A percentile compares a stretch with the other conserved stretches of the same genome.
Evolutionary conservation across 1,284 basidiomycete genomes (phyloP).

Genomic region (Tremellales sp.): DNA sequence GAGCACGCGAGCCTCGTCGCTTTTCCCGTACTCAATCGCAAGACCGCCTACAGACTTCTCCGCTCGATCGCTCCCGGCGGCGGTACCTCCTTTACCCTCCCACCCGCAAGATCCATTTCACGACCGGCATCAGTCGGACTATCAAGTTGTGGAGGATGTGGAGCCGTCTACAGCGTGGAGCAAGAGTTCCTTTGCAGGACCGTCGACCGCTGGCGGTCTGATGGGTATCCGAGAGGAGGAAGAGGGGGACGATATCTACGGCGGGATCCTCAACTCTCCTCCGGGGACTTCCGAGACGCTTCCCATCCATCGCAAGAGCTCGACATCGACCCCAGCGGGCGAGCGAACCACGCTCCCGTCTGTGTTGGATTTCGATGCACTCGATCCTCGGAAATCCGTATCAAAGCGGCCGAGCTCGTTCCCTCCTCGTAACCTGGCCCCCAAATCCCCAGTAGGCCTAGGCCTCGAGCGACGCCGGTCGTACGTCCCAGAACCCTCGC

Average conservation of each 20-base stretch:
- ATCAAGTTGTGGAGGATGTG: background rate
- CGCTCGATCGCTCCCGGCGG: conserved; percentile 4
- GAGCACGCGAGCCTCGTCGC: conserved; percentile 13
- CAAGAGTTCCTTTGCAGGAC: conserved; percentile 12
- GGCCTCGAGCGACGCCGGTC: background rate
- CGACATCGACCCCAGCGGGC: background rate
- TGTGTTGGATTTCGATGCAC: conserved; percentile 15
- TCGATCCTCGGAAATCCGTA: conserved; percentile 9
- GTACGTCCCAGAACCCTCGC: conserved; percentile 3
- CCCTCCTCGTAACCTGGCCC: background rate
- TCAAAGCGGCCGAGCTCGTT: background rate
- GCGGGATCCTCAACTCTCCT: background rate
- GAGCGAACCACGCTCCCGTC: conserved; percentile 17
- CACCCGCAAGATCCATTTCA: conserved; percentile 1
- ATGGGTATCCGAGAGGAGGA: conserved; percentile 9
- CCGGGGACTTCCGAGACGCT: too few relatives aligned
- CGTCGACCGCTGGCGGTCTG: conserved; percentile 2
- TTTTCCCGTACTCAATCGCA: conserved; percentile 31
- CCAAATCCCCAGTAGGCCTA: background rate
- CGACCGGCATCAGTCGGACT: background rate
- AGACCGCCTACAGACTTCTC: conserved; percentile 27
- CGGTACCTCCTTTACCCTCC: background rate
- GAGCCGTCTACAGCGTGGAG: conserved; percentile 14
- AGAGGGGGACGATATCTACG: conserved; percentile 2
- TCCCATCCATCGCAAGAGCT: background rate